Evolutionary conservation across 805 yeast species (phyloP).

Genomic region (Deakozyma indianensis): DNA sequence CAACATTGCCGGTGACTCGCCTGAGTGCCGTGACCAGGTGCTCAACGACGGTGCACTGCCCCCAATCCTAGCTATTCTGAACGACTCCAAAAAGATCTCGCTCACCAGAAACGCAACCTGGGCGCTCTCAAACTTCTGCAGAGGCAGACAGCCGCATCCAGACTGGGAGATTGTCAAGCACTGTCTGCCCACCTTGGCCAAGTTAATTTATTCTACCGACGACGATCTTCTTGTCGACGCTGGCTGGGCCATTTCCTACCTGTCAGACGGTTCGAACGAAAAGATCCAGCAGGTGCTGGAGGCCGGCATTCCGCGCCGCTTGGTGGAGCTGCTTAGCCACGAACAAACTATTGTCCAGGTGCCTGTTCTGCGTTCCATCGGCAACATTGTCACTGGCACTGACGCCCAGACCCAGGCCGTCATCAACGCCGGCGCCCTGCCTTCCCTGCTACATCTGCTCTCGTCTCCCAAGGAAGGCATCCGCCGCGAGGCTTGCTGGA

Average conservation of each 20-base stretch:
- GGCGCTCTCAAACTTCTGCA: slow-evolving; percentile 92
- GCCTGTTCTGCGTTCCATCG: slow-evolving; percentile 94
- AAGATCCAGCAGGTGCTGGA: slow-evolving; percentile 96
- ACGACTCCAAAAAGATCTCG: slow-evolving; percentile 64
- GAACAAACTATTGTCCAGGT: slow-evolving; percentile 82
- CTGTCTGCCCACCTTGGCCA: slow-evolving; percentile 84
- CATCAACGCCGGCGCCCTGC: slow-evolving; percentile 81
- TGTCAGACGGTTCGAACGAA: slow-evolving; percentile 83
- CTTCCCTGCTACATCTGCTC: slow-evolving; percentile 68
- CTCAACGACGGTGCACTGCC: slow-evolving; percentile 75
- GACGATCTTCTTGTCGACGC: slow-evolving; percentile 93
- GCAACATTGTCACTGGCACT: slow-evolving; percentile 95
- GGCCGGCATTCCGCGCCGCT: slow-evolving; percentile 85
- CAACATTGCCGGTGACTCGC: slow-evolving; percentile 96
- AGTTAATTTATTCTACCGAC: slow-evolving; percentile 79
- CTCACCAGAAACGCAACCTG: slow-evolving; percentile 93
- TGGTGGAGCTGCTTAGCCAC: slow-evolving; percentile 81
- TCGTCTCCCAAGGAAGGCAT: slow-evolving; percentile 80
- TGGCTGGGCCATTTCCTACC: slow-evolving; percentile 95
- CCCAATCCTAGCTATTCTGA: slow-evolving; percentile 69
- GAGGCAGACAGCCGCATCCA: slow-evolving; percentile 95
- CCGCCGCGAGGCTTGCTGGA: slow-evolving; percentile 98
- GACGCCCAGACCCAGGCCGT: slow-evolving; percentile 92
- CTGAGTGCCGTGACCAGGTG: slow-evolving; percentile 80
- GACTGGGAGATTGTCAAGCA: slow-evolving; percentile 79